phyloP scores from a whole-genome alignment of 2,329 filamentous ascomycete species.

The Coniochaeta sp. region DNA sequence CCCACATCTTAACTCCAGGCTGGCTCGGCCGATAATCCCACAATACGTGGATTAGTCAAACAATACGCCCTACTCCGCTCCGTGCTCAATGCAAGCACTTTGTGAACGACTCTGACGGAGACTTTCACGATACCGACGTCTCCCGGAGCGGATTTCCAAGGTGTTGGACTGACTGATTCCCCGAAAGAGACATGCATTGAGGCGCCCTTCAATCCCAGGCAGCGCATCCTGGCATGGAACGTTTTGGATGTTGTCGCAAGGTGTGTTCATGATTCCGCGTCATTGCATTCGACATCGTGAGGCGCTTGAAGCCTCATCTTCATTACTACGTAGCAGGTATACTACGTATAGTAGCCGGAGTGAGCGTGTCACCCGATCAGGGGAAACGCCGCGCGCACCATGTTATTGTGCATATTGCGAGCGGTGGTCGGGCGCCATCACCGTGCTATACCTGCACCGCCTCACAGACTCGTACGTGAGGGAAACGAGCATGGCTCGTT shows the following conservation, averaged over 20 bases:
- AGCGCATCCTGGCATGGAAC: not conserved
- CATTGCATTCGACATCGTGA: not conserved
- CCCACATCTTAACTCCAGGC: constrained; percentile 1
- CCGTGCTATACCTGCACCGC: not conserved
- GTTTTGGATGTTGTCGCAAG: not conserved
- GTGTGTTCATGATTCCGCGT: not conserved
- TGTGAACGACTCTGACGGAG: not conserved
- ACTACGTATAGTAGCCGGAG: too few species aligned
- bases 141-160: not conserved
- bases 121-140: not conserved
- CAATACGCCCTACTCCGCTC: not conserved
- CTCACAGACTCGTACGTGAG: not conserved
- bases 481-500: not conserved
- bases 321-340: not conserved
- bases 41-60: not conserved
- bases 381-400: not conserved
- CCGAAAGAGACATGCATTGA: not conserved
- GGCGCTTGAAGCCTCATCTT: not conserved
- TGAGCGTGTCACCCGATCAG: not conserved
- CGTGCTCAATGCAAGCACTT: not conserved
- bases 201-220: not conserved
- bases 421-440: not conserved
- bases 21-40: not conserved
- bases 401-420: not conserved
- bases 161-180: not conserved